Conservation (phyloP, 768 basidiomycete species). For the Mycena galericulata region DNA sequence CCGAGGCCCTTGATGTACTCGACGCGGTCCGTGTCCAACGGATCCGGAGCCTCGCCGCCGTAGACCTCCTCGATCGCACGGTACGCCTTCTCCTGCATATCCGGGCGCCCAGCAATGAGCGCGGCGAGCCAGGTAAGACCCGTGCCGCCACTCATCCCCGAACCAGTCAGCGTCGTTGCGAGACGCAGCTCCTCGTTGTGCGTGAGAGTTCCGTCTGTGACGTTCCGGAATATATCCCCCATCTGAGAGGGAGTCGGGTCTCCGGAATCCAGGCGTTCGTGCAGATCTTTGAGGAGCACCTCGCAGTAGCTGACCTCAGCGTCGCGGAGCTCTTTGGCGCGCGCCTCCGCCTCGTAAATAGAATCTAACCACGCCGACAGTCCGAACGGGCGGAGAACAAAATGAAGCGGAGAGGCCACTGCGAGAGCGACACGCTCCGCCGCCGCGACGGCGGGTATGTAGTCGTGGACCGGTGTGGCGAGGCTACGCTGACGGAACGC, state of each 20-base stretch:
- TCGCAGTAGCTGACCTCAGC: conserved; percentile 2
- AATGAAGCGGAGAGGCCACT: no score
- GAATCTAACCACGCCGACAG: no score
- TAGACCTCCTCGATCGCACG: no score
- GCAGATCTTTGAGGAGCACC: not conserved
- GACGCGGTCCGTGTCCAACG: conserved; percentile 12
- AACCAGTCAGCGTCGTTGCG: not conserved
- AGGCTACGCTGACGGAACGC: no score
- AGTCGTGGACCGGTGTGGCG: no score
- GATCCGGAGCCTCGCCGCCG: no score
- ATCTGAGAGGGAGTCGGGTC: not conserved
- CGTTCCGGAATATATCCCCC: conserved; percentile 6
- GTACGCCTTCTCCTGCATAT: conserved; percentile 11
- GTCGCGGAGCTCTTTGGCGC: not conserved
- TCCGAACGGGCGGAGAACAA: no score
- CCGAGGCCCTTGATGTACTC: conserved; percentile 6
- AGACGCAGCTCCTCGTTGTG: conserved; percentile 7
- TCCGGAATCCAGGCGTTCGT: not conserved
- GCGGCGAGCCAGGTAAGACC: not conserved
- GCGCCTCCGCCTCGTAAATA: not conserved
- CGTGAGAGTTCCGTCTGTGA: not conserved
- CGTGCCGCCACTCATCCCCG: not conserved
- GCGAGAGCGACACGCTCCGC: no score
- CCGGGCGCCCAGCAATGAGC: not conserved
- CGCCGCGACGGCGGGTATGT: no score